phyloP scores from a whole-genome alignment of 2,329 filamentous ascomycete genomes.

The Fusarium piperis region DNA sequence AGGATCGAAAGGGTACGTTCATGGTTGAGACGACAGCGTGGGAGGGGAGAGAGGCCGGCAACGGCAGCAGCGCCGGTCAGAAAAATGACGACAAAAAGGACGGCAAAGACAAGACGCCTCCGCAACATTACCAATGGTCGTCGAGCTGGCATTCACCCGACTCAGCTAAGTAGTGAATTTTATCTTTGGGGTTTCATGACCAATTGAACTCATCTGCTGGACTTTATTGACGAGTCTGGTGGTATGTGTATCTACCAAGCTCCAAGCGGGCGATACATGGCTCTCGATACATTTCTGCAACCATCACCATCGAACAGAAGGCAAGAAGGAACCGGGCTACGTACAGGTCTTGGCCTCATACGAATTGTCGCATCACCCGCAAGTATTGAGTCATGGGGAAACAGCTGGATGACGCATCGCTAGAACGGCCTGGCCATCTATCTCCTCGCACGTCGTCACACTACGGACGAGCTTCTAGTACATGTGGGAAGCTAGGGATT shows the following conservation, averaged over 20 bases:
- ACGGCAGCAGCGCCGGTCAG: neutral
- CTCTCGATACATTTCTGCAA: neutral
- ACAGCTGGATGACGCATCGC: constrained; percentile 21
- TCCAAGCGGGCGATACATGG: neutral
- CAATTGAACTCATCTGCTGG: neutral
- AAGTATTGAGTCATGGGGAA: neutral
- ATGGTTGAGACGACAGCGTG: constrained; percentile 72
- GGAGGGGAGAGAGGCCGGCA: constrained; percentile 54
- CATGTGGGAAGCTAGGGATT: neutral
- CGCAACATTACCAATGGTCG: constrained; percentile 47
- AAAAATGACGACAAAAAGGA: constrained; percentile 25
- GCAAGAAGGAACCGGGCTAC: neutral
- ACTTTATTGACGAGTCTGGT: neutral
- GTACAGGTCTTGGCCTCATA: neutral
- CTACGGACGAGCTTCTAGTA: neutral
- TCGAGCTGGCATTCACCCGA: constrained; percentile 50
- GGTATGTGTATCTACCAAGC: neutral
- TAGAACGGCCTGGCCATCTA: neutral
- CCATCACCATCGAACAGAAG: neutral
- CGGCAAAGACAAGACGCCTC: constrained; percentile 23
- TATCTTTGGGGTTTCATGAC: neutral
- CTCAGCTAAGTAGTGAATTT: constrained; percentile 28
- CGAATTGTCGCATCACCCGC: neutral
- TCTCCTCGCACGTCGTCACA: neutral
- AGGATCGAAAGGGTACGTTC: constrained; percentile 66